phyloP scores from a whole-genome alignment of 768 basidiomycete species.

The Termitomyces sp. region DNA sequence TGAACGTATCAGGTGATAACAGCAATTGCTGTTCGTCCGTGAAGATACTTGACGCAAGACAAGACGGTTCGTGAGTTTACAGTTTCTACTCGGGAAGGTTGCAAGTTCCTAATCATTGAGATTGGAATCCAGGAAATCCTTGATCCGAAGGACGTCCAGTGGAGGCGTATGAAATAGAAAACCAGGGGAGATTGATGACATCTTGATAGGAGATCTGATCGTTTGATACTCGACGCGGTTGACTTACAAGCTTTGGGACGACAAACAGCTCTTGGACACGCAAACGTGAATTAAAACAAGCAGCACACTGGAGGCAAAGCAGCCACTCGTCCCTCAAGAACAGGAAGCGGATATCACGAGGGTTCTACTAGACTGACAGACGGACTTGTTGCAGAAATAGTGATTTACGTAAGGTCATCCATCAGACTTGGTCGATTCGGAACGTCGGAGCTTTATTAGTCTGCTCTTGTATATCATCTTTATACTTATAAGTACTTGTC shows the following conservation, averaged over 20 bases:
- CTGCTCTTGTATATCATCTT: constrained; percentile 6
- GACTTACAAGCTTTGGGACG: background rate
- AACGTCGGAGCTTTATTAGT: constrained; percentile 5
- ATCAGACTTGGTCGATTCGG: constrained; percentile 3
- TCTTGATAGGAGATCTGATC: background rate
- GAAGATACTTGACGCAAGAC: background rate
- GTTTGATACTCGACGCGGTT: background rate
- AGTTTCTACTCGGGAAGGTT: background rate
- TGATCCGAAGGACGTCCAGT: background rate
- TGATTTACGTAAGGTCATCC: background rate
- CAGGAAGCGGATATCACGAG: background rate
- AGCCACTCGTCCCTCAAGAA: background rate
- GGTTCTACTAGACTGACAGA: background rate
- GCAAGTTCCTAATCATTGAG: background rate
- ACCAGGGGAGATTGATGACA: background rate
- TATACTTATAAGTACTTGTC: constrained; percentile 2
- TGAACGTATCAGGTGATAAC: background rate
- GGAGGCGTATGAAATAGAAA: background rate
- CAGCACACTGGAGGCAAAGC: background rate
- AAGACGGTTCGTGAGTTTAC: background rate
- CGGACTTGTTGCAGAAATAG: background rate
- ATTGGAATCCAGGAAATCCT: background rate
- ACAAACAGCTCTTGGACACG: background rate
- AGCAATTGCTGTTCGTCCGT: background rate
- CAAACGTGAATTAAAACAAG: background rate